A percentile compares a stretch with the other conserved stretches of the same genome.
Conservation (phyloP, 1,284 basidiomycete genomes). For the Cryptococcus jaspeensis region DNA sequence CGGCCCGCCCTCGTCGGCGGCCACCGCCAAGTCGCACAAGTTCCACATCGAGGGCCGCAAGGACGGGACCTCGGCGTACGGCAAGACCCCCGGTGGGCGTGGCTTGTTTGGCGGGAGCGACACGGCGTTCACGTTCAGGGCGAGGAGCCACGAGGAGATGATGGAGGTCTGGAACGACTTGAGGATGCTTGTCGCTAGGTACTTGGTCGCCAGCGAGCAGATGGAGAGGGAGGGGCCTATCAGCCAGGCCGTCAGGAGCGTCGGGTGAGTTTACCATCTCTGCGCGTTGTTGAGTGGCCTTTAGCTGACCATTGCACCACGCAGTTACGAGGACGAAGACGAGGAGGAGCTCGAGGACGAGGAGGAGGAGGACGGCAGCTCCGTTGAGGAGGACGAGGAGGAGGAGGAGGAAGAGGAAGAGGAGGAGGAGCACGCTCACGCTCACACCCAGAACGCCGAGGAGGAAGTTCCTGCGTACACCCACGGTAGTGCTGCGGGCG, state of each 20-base stretch:
- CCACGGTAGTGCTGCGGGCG: constrained; percentile 45
- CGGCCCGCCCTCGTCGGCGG: constrained; percentile 77
- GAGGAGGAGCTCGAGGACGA: constrained; percentile 71
- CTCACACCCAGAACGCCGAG: constrained; percentile 29
- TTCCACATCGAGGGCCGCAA: constrained; percentile 95
- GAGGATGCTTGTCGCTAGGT: constrained; percentile 92
- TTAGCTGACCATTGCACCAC: constrained; percentile 19
- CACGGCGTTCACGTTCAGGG: constrained; percentile 85
- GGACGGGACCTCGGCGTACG: constrained; percentile 58
- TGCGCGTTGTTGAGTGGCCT: neutral
- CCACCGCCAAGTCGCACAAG: constrained; percentile 76
- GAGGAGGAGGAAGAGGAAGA: constrained; percentile 54
- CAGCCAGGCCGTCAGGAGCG: constrained; percentile 84
- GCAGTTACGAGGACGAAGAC: constrained; percentile 59
- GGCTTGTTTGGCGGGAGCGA: constrained; percentile 55
- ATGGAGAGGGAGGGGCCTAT: constrained; percentile 93
- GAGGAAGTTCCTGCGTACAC: constrained; percentile 53
- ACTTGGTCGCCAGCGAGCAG: constrained; percentile 90
- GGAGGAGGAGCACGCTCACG: constrained; percentile 44
- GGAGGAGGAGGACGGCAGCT: constrained; percentile 67
- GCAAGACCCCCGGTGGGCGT: constrained; percentile 63
- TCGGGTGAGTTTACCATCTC: constrained; percentile 66
- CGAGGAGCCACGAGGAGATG: constrained; percentile 90
- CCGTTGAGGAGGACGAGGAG: constrained; percentile 69
- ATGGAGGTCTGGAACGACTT: constrained; percentile 99